phyloP scores from a whole-genome alignment of 306 rosid species.

The Medicago ruthenica region DNA sequence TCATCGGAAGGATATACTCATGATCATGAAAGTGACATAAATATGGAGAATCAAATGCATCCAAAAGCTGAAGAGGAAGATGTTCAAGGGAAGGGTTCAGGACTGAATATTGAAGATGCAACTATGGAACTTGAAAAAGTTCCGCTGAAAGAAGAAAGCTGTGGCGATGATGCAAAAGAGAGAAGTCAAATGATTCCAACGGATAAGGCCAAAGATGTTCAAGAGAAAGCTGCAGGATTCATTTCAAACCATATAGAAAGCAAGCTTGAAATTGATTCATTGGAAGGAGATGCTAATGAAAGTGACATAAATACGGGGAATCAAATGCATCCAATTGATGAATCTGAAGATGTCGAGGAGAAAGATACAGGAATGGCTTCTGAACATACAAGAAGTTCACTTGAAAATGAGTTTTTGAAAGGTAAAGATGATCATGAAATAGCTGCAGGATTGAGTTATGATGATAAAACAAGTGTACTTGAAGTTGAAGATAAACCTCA shows the following conservation, averaged over 20 bases:
- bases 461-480: slow-evolving; percentile 27
- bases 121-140: slow-evolving; percentile 43
- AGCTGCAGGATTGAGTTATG: background rate
- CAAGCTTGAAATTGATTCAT: slow-evolving; percentile 23
- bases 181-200: slow-evolving; percentile 36
- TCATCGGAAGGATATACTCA: slow-evolving; percentile 35
- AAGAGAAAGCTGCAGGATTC: slow-evolving; percentile 39
- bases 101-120: slow-evolving; percentile 14
- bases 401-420: slow-evolving; percentile 31
- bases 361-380: slow-evolving; percentile 31
- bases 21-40: slow-evolving; percentile 31
- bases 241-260: slow-evolving; percentile 40
- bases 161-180: slow-evolving; percentile 40
- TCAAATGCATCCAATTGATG: slow-evolving; percentile 32
- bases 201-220: slow-evolving; percentile 36
- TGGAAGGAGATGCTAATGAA: slow-evolving; percentile 39
- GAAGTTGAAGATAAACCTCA: background rate
- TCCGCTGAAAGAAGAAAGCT: slow-evolving; percentile 35
- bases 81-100: slow-evolving; percentile 39
- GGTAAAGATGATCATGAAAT: slow-evolving; percentile 5
- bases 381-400: slow-evolving; percentile 33
- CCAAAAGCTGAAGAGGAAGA: slow-evolving; percentile 28
- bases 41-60: slow-evolving; percentile 34
- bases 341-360: slow-evolving; percentile 40
- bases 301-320: slow-evolving; percentile 25